Base-by-base conservation (phyloP, 331 rosid species). In the Erythrophleum ivorense region DNA sequence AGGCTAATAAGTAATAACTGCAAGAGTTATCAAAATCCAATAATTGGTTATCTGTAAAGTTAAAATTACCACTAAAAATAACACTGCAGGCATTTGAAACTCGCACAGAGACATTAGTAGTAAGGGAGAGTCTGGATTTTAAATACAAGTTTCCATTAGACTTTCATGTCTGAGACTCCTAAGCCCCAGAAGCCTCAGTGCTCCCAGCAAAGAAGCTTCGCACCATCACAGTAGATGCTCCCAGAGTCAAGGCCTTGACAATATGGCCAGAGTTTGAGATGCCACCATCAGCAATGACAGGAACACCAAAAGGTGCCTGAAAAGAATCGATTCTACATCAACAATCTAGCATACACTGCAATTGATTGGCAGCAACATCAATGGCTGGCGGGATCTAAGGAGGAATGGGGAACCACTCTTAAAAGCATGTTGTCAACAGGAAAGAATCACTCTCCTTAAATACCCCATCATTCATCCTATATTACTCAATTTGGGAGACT, bases 161-260 rank as follows among this genome's bases (percentile, higher is more conserved):
- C 11, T 31, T 58, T 19, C 63, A 59, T 90, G 92, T 97, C 97
- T 84, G 94, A 89, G 84, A 53, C 60, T 55, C 91, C 73, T 88
- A 94, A 76, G 93, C 81, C 52, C 98, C 98, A 1, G 98, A 97
- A 79, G n/a, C n/a, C 85, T 94, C 98, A 9, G 76, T 78, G 76
- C 98, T 92, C 49, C 95, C 92, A 33, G 94, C 93, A 76, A 87
- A 89, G 85, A 92, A 94, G 84, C 97, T 91, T 77, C 98, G 97
- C 98, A 94, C 92, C 98, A 94, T 92, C 60, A 92, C 95, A 38
- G 97, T 94, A 8, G 98, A 94, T 46, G 94, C 98, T 46, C 98
- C 98, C 41, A 94, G 87, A 9, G 86, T 81, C 79, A 94, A 87
- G 81, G 97, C 97, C 90, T 94, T 94, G 1, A 94, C 97, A 81